phyloP scores from a whole-genome alignment of 768 basidiomycete genomes.

The Boletus rufocinnamomeus region DNA sequence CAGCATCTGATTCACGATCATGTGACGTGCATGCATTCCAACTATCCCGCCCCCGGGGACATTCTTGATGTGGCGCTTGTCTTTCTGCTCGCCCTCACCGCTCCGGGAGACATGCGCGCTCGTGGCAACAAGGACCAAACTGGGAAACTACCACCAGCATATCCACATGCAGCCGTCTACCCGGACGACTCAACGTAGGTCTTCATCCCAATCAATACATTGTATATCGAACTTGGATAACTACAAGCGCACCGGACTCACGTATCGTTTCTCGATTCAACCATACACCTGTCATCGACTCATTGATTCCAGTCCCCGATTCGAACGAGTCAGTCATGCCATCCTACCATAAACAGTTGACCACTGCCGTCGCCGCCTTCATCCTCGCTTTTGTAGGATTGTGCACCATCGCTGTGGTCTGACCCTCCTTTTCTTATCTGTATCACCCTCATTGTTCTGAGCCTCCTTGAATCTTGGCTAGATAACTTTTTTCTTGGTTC shows the following conservation, averaged over 20 bases:
- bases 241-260: not conserved
- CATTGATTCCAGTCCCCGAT: slow-evolving; percentile 7
- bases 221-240: not conserved
- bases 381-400: slow-evolving; percentile 2
- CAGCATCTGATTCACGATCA: not conserved
- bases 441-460: not conserved
- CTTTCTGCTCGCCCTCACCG: not conserved
- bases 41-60: not conserved
- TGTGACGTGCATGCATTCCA: not conserved
- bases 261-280: not conserved
- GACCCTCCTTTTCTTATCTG: not conserved
- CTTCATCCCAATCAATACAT: not conserved
- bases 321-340: not conserved
- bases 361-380: not conserved
- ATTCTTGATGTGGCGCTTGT: too few relatives aligned
- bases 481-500: slow-evolving; percentile 19
- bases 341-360: slow-evolving; percentile 2
- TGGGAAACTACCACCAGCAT: not conserved
- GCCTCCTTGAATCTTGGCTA: not conserved
- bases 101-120: not conserved
- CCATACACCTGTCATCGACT: slow-evolving; percentile 16
- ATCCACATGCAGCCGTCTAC: not conserved
- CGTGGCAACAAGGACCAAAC: not conserved
- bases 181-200: slow-evolving; percentile 9
- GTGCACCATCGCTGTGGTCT: slow-evolving; percentile 13